Evolutionary conservation across 768 basidiomycete species (phyloP).

Genomic region (Mycena filopes): DNA sequence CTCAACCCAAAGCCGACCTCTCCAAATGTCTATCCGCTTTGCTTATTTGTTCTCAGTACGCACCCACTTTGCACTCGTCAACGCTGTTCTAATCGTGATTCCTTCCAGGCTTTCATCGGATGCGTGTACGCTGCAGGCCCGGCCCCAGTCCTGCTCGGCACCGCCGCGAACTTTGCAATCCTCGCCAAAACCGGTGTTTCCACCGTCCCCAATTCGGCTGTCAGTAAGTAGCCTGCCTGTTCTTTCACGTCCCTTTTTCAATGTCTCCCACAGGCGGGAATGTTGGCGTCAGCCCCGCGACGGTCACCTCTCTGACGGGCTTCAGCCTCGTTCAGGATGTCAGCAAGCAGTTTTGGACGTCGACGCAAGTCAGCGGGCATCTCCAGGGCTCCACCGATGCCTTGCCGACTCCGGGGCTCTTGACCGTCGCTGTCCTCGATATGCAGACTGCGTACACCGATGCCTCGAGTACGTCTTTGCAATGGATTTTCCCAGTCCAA

Average conservation of each 20-base stretch:
- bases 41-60: no score
- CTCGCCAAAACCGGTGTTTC: constrained; percentile 10
- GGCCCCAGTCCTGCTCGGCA: constrained; percentile 9
- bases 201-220: constrained; percentile 5
- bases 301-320: constrained; percentile 5
- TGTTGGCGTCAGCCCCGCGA: constrained; percentile 14
- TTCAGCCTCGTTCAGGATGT: constrained; percentile 21
- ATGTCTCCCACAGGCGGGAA: neutral
- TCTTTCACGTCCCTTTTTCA: neutral
- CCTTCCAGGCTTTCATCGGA: neutral
- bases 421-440: neutral
- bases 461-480: constrained; percentile 5
- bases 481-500: neutral
- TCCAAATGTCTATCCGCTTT: no score
- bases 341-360: constrained; percentile 22
- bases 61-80: neutral
- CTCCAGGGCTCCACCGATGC: constrained; percentile 13
- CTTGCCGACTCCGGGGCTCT: constrained; percentile 2
- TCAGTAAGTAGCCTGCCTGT: constrained; percentile 1
- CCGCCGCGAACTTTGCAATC: constrained; percentile 15
- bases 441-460: constrained; percentile 16
- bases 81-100: neutral
- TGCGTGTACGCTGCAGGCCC: constrained; percentile 5
- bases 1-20: no score
- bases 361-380: constrained; percentile 10